These are phyloP conservation scores for Helichrysum umbraculigerum DNA, from an alignment of 129 eudicot species.

Conservation along the genomic window DNA sequence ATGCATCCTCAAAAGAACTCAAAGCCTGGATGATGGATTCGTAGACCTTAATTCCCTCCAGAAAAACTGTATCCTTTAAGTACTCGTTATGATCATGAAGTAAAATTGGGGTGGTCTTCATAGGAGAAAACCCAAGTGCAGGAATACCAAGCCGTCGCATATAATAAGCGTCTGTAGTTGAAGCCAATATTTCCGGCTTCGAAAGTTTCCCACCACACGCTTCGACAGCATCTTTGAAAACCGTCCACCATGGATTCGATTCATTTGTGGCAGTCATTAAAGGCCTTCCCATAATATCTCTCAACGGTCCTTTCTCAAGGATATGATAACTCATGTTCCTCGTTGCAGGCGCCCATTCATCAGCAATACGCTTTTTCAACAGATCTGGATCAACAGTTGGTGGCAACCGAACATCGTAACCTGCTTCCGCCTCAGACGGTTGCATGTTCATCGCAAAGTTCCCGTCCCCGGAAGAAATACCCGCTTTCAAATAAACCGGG, in stretches of 20 bases:
- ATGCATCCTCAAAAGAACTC: constrained; percentile 51
- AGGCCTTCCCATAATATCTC: constrained; percentile 69
- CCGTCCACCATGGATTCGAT: constrained; percentile 93
- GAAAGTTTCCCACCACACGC: constrained; percentile 70
- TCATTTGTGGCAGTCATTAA: constrained; percentile 62
- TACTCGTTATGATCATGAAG: constrained; percentile 94
- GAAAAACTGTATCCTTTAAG: constrained; percentile 55
- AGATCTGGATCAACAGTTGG: constrained; percentile 74
- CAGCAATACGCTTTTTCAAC: constrained; percentile 60
- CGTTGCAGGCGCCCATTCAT: constrained; percentile 88
- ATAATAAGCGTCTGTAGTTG: constrained; percentile 88
- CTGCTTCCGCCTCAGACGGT: constrained; percentile 97
- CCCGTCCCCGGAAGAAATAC: constrained; percentile 51
- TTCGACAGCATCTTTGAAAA: constrained; percentile 60
- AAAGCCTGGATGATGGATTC: constrained; percentile 71
- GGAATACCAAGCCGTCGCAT: constrained; percentile 76
- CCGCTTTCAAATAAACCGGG: constrained; percentile 81
- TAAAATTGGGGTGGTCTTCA: constrained; percentile 85
- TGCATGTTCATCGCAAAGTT: constrained; percentile 93
- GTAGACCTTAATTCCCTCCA: constrained; percentile 89
- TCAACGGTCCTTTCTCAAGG: constrained; percentile 63
- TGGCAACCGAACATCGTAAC: constrained; percentile 73
- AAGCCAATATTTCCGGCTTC: constrained; percentile 80
- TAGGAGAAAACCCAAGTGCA: constrained; percentile 86
- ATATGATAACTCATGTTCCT: constrained; percentile 86